phyloP scores from a whole-genome alignment of 208 protist species.

The Acanthamoeba royreba region DNA sequence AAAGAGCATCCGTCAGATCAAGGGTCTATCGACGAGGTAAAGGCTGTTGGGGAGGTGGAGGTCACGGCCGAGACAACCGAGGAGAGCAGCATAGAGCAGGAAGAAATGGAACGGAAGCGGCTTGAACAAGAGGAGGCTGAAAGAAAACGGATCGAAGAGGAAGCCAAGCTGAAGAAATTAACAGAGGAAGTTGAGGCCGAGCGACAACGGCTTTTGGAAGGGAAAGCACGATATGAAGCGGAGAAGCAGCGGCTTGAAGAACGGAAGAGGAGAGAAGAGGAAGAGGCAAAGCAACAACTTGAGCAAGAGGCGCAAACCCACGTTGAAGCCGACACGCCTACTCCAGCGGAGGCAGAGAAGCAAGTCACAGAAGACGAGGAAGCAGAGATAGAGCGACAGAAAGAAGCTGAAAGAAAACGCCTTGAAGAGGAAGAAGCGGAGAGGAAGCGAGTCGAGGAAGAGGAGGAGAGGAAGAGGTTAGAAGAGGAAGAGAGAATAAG shows the following conservation, averaged over 20 bases:
- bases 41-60: no score
- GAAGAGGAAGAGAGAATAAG: constrained; percentile 22
- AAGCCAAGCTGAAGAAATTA: background rate
- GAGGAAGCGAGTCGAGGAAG: background rate
- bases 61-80: no score
- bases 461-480: background rate
- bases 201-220: background rate
- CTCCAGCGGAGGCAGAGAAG: no score
- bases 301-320: no score
- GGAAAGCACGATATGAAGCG: background rate
- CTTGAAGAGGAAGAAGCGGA: background rate
- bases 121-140: no score
- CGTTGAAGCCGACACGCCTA: no score
- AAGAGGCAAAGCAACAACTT: no score
- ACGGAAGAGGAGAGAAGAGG: background rate
- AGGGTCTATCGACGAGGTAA: no score
- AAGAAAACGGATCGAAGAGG: no score
- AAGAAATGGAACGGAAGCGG: no score
- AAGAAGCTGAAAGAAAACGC: background rate
- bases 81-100: no score
- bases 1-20: no score
- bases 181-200: background rate
- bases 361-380: background rate
- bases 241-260: background rate
- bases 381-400: background rate